These are phyloP conservation scores for Wickerhamiella allomyrinae DNA, from an alignment of 805 yeast genomes.

Conservation along the genomic window DNA sequence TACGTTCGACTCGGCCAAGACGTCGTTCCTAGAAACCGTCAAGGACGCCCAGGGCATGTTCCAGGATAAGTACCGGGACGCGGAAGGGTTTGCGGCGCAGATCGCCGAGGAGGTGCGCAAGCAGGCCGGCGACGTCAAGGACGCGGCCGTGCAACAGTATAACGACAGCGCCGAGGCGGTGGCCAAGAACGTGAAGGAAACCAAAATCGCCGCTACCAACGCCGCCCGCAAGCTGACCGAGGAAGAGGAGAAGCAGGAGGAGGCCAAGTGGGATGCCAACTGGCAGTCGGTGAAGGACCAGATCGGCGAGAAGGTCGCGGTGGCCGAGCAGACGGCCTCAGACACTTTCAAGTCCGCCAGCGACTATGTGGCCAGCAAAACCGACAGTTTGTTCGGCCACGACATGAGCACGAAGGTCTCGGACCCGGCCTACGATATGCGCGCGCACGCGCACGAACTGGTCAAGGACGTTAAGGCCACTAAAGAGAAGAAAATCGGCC, in stretches of 20 bases:
- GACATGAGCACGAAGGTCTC: no score
- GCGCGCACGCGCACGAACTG: no score
- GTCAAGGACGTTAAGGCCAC: no score
- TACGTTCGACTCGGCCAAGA: background rate
- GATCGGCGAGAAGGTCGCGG: no score
- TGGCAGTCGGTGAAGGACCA: no score
- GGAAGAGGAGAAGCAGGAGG: background rate
- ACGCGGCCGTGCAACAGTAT: background rate
- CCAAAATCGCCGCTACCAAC: background rate
- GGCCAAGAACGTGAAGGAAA: background rate
- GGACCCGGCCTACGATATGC: no score
- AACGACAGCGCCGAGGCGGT: slow-evolving; percentile 3
- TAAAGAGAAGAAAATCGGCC: no score
- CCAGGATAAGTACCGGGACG: background rate
- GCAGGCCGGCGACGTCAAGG: background rate
- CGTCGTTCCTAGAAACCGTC: background rate
- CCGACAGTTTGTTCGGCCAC: no score
- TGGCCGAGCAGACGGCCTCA: no score
- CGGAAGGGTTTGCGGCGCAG: slow-evolving; percentile 1
- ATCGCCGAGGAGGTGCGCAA: background rate
- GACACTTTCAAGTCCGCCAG: background rate
- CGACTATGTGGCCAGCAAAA: background rate
- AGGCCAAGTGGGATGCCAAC: background rate
- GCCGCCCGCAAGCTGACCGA: background rate
- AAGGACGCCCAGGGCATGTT: background rate